Evolutionary conservation across 805 yeast genomes (phyloP).

Genomic region (Lipomyces sp.): DNA sequence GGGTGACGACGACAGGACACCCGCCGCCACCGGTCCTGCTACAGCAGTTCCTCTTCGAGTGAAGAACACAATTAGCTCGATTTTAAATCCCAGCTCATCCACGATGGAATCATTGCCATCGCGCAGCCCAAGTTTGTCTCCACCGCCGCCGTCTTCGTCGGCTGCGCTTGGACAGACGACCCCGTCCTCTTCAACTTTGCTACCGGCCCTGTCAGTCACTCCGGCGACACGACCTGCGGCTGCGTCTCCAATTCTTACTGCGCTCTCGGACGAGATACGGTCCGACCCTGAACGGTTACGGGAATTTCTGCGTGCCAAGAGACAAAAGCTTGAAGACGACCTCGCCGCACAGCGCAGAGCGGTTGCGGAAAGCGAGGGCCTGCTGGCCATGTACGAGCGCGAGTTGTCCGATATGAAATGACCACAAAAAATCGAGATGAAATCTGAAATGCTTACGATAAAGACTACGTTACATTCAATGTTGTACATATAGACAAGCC

Average conservation of each 20-base stretch:
- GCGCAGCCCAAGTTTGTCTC: too few relatives aligned
- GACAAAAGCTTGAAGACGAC: slow-evolving; percentile 38
- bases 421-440: too few relatives aligned
- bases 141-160: too few relatives aligned
- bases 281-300: slow-evolving; percentile 32
- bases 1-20: slow-evolving; percentile 2
- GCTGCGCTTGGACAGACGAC: too few relatives aligned
- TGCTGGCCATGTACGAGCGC: slow-evolving; percentile 35
- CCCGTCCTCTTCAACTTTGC: too few relatives aligned
- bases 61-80: slow-evolving; percentile 25
- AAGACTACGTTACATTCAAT: too few relatives aligned
- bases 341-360: slow-evolving; percentile 32
- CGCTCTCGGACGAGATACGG: slow-evolving; percentile 24
- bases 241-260: not conserved
- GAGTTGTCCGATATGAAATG: slow-evolving; percentile 28
- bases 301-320: slow-evolving; percentile 37
- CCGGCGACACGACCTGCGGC: too few relatives aligned
- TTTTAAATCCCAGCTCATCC: slow-evolving; percentile 20
- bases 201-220: too few relatives aligned
- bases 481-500: too few relatives aligned
- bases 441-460: too few relatives aligned
- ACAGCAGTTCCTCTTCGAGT: slow-evolving; percentile 6
- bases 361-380: slow-evolving; percentile 32
- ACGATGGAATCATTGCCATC: too few relatives aligned
- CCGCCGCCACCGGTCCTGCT: slow-evolving; percentile 3